Evolutionary conservation across 2,329 filamentous ascomycete species (phyloP), one percentile per base, ranked within the genome.

Genomic region (Neocatenulostroma microsporum): DNA sequence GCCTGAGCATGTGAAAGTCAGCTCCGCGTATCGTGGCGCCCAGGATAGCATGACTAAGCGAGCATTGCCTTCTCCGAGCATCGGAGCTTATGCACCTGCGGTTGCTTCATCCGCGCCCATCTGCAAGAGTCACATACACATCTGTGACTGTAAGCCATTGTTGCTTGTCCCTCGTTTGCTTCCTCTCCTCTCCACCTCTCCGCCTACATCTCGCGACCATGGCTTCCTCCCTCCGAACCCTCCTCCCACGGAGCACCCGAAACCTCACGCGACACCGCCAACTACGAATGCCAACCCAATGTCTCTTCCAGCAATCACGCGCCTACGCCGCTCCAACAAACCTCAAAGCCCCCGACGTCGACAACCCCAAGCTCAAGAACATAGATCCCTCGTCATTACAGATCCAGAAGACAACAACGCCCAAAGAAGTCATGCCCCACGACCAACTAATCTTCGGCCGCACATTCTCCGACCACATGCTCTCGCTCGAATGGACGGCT

Each of bases 391-490:
- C 78, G 25, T 82, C 81, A 63, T 76, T 96, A 42, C 69, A 72
- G 32, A 72, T 95, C 55, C 79, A 78, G 41, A 78, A 80, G 65
- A 93, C 84, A 2, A 74, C 70, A 6, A 77, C 73, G 3, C 91
- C 89, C 9, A 91, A 89, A 64, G 61, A 73, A 20, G 69, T 89
- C 37, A 70, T 74, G 45, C 80, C 87, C 36, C 76, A 83, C 11
- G 76, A 89, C 58, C 79, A 93, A 46, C 78, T 98, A 37, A 71
- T 96, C 46, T 98, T 98, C 62, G 91, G 91, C 46, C 76, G 76
- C 49, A 82, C 80, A 33, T 98, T 98, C 64, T 94, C 91, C 54
- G 91, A 98, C 69, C 91, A 96, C 68, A 96, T 98, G 89, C 80
- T 96, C 56, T 80, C 82, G 41, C 74, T 94, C 51, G 87, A 95